phyloP scores from a whole-genome alignment of 169 alveolate species.

The Plasmodium chabaudi region DNA sequence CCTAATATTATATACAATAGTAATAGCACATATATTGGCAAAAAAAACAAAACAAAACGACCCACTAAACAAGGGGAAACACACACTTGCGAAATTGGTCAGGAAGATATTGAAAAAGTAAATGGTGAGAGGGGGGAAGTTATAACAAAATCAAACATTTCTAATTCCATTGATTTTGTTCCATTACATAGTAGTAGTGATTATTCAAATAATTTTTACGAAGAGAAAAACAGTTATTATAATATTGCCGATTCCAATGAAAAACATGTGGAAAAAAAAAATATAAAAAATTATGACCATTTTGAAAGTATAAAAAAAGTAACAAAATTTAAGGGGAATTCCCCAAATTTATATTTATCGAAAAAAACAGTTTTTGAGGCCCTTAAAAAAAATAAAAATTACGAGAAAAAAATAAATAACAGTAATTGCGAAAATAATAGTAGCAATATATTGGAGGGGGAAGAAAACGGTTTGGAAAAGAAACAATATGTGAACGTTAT shows the following conservation, averaged over 20 bases:
- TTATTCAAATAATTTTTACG: not conserved
- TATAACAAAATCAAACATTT: not conserved
- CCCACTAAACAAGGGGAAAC: too few species aligned
- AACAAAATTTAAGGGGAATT: not conserved
- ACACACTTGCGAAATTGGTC: too few species aligned
- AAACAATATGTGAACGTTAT: not conserved
- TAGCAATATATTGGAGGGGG: slow-evolving; percentile 2
- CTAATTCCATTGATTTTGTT: not conserved
- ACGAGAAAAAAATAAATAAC: not conserved
- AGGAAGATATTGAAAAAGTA: too few species aligned
- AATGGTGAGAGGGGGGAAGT: not conserved
- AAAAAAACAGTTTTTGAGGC: not conserved
- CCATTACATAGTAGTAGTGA: not conserved
- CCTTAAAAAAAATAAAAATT: not conserved
- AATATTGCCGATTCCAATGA: not conserved
- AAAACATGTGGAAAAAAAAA: not conserved
- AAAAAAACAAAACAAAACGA: too few species aligned
- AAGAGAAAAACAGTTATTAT: not conserved
- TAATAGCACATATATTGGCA: too few species aligned
- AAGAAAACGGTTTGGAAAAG: not conserved
- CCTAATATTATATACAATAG: too few species aligned
- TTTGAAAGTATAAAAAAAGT: not conserved
- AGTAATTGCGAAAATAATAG: not conserved
- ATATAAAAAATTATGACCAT: not conserved
- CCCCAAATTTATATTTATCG: not conserved